phyloP scores from a whole-genome alignment of 202 grass and related monocot species.

The Cymbopogon flexuosus region DNA sequence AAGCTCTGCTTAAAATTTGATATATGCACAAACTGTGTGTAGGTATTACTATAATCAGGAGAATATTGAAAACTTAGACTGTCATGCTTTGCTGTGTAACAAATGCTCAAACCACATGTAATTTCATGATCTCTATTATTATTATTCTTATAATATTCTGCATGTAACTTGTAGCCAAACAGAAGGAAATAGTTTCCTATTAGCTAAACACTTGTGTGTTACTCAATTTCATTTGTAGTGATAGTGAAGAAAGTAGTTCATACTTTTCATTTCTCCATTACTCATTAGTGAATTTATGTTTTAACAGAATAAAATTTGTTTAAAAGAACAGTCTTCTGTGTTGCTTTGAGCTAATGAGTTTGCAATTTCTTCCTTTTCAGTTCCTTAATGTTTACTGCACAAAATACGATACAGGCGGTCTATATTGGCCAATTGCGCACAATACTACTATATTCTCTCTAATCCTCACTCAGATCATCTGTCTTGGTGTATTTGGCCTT shows the following conservation, averaged over 20 bases:
- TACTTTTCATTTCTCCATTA: not conserved
- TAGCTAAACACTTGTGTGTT: not conserved
- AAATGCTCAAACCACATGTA: not conserved
- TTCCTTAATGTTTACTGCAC: constrained; percentile 84
- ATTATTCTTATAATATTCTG: not conserved
- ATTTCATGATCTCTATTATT: not conserved
- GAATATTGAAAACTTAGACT: not conserved
- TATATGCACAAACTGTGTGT: not conserved
- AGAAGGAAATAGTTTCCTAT: not conserved
- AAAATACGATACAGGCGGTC: constrained; percentile 72
- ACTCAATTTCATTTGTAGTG: not conserved
- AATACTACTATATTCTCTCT: constrained; percentile 83
- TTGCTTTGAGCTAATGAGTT: constrained; percentile 25
- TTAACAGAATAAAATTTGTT: not conserved
- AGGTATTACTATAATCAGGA: not conserved
- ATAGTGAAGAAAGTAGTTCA: not conserved
- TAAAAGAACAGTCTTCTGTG: not conserved
- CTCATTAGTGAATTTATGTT: not conserved
- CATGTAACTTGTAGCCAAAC: not conserved
- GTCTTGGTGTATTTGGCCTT: constrained; percentile 72
- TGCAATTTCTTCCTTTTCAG: constrained; percentile 38
- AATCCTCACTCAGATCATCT: constrained; percentile 80
- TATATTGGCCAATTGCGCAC: constrained; percentile 86
- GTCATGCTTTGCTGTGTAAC: not conserved
- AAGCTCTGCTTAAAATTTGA: not conserved